These are phyloP conservation scores for Peronosclerospora sorghi DNA, from an alignment of 352 stramenopile species.

Conservation along the genomic window DNA sequence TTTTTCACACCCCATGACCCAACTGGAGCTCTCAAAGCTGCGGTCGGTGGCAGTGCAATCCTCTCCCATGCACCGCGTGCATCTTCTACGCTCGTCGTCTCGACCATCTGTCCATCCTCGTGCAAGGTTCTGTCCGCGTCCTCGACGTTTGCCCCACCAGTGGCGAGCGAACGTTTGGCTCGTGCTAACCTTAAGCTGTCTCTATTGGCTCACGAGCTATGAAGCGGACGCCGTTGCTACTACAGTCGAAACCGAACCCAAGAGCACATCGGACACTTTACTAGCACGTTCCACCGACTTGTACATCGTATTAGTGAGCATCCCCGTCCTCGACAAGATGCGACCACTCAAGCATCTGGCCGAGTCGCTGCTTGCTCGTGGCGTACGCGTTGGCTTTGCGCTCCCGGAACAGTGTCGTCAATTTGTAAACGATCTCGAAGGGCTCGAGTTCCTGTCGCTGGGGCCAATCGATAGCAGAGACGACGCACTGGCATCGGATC, in stretches of 20 bases:
- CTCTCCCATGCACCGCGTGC: slow-evolving; percentile 33
- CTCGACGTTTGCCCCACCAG: slow-evolving; percentile 10
- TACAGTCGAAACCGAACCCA: neutral
- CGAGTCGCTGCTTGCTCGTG: slow-evolving; percentile 56
- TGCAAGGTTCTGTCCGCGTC: neutral
- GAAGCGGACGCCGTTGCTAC: slow-evolving; percentile 7
- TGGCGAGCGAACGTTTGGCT: slow-evolving; percentile 30
- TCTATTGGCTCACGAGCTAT: slow-evolving; percentile 11
- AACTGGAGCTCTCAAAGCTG: slow-evolving; percentile 17
- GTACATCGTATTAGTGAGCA: slow-evolving; percentile 77
- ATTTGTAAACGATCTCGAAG: slow-evolving; percentile 64
- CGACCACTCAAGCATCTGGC: slow-evolving; percentile 71
- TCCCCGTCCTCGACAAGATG: slow-evolving; percentile 76
- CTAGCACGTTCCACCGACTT: slow-evolving; percentile 16
- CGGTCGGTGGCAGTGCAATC: slow-evolving; percentile 45
- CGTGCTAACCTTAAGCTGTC: slow-evolving; percentile 15
- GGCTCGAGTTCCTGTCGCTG: slow-evolving; percentile 73
- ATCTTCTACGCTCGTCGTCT: slow-evolving; percentile 6
- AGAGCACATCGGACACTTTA: slow-evolving; percentile 5
- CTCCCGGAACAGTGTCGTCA: slow-evolving; percentile 72
- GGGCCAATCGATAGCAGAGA: slow-evolving; percentile 44
- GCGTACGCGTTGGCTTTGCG: slow-evolving; percentile 68
- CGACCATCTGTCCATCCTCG: neutral
- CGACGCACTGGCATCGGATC: slow-evolving; percentile 14
- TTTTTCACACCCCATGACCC: slow-evolving; percentile 1